Evolutionary conservation across 306 rosid genomes (phyloP), one percentile per base, ranked within the genome.

Genomic region (Hylodesmum podocarpum): DNA sequence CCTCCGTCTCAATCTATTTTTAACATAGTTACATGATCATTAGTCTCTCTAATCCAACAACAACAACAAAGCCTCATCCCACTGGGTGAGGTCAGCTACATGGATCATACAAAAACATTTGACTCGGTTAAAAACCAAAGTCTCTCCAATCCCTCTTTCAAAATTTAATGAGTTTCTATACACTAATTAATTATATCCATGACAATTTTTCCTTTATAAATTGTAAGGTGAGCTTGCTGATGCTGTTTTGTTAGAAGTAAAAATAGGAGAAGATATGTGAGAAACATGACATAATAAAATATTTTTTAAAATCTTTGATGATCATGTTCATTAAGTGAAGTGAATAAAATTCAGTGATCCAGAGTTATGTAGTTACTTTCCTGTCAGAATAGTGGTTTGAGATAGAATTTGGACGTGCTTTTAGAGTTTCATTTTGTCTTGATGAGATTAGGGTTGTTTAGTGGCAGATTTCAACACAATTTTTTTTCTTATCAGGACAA

Each of bases 401-500:
- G 34, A 72, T 67, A 70, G 50, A 65, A 41, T 40, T 19, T 43
- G 21, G 59, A 64, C 46, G 22, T 54, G 61, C 5, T 28, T 15
- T 55, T 58, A 2, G 36, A 34, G 8, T 39, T 81, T 39, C 61
- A 34, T 54, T 63, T 73, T 63, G 25, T 68, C 77, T 21, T 43
- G 29, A 27, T 53, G 55, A 54, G 36, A 34, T 57, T 59, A 50
- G 72, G 75, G 21, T 27, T 59, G 22, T 54, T 80, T 54, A 75
- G 53, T 34, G 78, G 64, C 73, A 80, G 57, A 21, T 79, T 49
- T 21, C 27, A 13, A 73, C 63, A n/a, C 27, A n/a, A n/a, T n/a
- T 33, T 43, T 65, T 51, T 54, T 43, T 65, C 49, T 16, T 62
- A 74, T 69, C 46, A 95, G 99, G 99, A 95, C 79, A 95, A 90